These are phyloP conservation scores for Multifurca ochricompacta DNA, from an alignment of 768 basidiomycete species.

Conservation along the genomic window DNA sequence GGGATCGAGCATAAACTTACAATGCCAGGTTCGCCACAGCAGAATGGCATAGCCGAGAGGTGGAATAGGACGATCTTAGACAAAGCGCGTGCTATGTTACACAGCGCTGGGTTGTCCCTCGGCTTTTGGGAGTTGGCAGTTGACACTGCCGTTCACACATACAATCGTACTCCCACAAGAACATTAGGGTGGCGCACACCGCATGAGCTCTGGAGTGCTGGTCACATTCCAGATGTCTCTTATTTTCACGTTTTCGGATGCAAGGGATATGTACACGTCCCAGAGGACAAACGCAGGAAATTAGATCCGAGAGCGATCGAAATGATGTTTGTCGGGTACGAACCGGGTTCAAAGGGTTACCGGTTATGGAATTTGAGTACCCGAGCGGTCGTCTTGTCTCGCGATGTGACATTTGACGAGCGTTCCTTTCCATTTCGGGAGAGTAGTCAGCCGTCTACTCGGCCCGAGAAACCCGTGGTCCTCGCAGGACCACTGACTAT, in stretches of 20 bases:
- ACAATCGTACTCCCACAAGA: slow-evolving; percentile 29
- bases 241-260: slow-evolving; percentile 14
- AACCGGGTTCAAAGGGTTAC: slow-evolving; percentile 16
- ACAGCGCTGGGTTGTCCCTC: slow-evolving; percentile 29
- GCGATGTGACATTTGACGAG: slow-evolving; percentile 3
- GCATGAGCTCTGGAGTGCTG: slow-evolving; percentile 12
- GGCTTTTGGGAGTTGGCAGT: slow-evolving; percentile 35
- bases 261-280: slow-evolving; percentile 12
- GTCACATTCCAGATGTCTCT: slow-evolving; percentile 18
- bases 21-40: slow-evolving; percentile 34
- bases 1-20: slow-evolving; percentile 36
- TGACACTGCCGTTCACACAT: slow-evolving; percentile 30
- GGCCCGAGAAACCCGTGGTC: background rate
- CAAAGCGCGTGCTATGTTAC: slow-evolving; percentile 30
- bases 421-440: background rate
- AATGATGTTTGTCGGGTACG: slow-evolving; percentile 4
- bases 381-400: background rate
- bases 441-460: background rate
- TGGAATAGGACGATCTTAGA: slow-evolving; percentile 33
- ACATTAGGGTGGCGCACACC: slow-evolving; percentile 24
- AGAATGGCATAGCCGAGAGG: slow-evolving; percentile 39
- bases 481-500: background rate
- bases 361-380: background rate
- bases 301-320: background rate
- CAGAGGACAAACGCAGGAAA: background rate